Conservation (phyloP, 352 stramenopile species). For the Pythium scleroteichum region DNA sequence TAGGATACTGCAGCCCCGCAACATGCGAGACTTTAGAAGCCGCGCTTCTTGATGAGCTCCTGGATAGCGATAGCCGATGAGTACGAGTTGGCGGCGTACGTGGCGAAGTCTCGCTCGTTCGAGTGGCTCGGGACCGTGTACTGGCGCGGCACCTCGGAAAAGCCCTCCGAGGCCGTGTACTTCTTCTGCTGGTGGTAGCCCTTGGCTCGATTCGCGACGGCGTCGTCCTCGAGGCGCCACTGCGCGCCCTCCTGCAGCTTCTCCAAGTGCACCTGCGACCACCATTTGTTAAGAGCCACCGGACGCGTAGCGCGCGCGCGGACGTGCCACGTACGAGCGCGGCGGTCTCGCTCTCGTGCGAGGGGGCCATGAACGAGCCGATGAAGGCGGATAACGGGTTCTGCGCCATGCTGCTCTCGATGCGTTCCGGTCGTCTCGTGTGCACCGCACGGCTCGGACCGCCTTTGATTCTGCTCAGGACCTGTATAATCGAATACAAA, state of each 20-base stretch:
- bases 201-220: constrained; percentile 48
- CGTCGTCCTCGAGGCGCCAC: constrained; percentile 70
- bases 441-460: constrained; percentile 9
- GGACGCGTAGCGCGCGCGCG: not conserved
- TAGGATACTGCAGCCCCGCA: not conserved
- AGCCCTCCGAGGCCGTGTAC: constrained; percentile 66
- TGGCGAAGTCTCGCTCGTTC: constrained; percentile 65
- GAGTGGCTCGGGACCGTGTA: constrained; percentile 75
- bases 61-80: constrained; percentile 80
- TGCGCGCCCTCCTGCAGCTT: constrained; percentile 53
- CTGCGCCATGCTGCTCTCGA: constrained; percentile 44
- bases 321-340: constrained; percentile 28
- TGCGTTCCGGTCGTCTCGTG: constrained; percentile 24
- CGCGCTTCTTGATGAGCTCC: constrained; percentile 75
- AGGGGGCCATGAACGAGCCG: constrained; percentile 66
- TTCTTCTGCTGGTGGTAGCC: constrained; percentile 61
- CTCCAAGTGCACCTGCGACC: constrained; percentile 47
- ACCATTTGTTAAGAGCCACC: not conserved
- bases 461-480: constrained; percentile 22
- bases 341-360: constrained; percentile 46
- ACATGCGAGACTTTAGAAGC: constrained; percentile 49
- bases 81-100: constrained; percentile 88
- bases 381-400: constrained; percentile 71
- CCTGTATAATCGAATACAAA: constrained; percentile 11
- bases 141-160: constrained; percentile 76